phyloP scores from a whole-genome alignment of 2,329 filamentous ascomycete species.

The Alternaria atra region DNA sequence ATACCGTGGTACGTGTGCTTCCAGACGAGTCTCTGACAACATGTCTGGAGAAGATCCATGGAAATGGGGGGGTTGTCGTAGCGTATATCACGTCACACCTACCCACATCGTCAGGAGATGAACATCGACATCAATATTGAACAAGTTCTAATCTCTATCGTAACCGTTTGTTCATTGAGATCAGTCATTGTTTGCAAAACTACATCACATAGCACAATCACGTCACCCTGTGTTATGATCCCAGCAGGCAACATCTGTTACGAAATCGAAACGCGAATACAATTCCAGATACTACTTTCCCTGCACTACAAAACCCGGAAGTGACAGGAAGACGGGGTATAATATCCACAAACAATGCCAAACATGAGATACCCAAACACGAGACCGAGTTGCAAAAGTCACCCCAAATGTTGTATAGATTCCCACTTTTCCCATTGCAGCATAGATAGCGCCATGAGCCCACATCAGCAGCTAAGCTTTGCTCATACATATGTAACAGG shows the following conservation, averaged over 20 bases:
- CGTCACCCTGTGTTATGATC: not conserved
- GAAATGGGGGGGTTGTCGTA: not conserved
- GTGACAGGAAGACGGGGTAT: slow-evolving; percentile 14
- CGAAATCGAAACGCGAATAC: not conserved
- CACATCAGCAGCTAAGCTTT: not conserved
- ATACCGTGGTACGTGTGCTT: slow-evolving; percentile 3
- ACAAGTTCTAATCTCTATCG: not conserved
- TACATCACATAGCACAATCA: not conserved
- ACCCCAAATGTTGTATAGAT: not conserved
- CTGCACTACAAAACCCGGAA: not conserved
- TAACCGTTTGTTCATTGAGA: not conserved
- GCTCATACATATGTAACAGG: slow-evolving; percentile 1
- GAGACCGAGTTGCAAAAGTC: not conserved
- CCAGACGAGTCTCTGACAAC: not conserved
- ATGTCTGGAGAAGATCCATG: not conserved
- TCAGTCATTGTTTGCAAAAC: not conserved
- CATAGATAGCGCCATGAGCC: not conserved
- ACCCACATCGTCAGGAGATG: not conserved
- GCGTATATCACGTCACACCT: not conserved
- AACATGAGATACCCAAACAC: slow-evolving; percentile 3
- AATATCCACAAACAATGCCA: slow-evolving; percentile 12
- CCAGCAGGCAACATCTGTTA: not conserved
- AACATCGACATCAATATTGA: not conserved
- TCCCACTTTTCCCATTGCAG: slow-evolving; percentile 1
- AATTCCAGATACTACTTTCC: slow-evolving; percentile 6